Evolutionary conservation across 108 stramenopile species (phyloP).

Genomic region (Epipyxis sp.): DNA sequence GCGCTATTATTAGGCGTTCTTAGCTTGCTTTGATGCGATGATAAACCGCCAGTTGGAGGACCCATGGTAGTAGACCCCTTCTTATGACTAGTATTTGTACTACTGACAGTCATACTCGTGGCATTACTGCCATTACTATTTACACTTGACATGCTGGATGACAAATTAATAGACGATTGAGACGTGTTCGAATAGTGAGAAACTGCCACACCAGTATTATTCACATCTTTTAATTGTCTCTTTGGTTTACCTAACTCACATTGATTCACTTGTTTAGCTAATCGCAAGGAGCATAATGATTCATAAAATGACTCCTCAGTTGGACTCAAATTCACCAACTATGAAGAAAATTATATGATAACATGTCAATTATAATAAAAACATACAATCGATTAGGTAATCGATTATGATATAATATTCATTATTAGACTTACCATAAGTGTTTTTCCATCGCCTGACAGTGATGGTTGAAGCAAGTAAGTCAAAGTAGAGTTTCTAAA

Average conservation of each 20-base stretch:
- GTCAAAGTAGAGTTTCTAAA: slow-evolving; percentile 25
- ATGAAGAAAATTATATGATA: not conserved
- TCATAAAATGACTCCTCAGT: slow-evolving; percentile 74
- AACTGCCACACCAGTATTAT: no score
- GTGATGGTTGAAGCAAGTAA: slow-evolving; percentile 23
- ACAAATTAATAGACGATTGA: no score
- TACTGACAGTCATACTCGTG: no score
- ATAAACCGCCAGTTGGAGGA: no score
- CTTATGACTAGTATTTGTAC: no score
- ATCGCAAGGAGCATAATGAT: slow-evolving; percentile 84
- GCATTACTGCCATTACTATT: no score
- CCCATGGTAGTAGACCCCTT: no score
- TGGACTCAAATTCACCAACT: slow-evolving; percentile 75
- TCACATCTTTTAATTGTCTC: slow-evolving; percentile 45
- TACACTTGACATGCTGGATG: no score
- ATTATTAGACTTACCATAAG: slow-evolving; percentile 60
- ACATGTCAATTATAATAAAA: slow-evolving; percentile 9
- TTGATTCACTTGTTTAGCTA: slow-evolving; percentile 65
- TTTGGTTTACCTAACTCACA: slow-evolving; percentile 61
- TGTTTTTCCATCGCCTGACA: slow-evolving; percentile 90
- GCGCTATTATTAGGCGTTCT: no score
- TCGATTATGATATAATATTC: not conserved
- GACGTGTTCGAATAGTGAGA: no score
- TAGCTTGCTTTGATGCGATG: no score
- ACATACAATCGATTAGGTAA: no score